These are phyloP conservation scores for Mimosa pudica DNA, from an alignment of 306 rosid genomes.

Conservation along the genomic window DNA sequence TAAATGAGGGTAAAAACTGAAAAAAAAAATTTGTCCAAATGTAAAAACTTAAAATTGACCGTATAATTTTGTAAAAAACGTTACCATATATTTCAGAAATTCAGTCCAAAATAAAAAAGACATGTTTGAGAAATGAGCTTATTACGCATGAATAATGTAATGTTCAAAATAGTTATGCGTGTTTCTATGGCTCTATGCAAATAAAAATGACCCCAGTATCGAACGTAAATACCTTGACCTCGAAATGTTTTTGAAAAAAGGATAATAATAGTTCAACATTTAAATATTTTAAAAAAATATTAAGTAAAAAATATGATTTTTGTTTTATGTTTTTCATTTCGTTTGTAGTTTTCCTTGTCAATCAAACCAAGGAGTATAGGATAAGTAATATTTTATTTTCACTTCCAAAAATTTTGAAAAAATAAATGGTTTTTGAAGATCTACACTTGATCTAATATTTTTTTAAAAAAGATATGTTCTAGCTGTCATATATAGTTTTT, in stretches of 20 bases:
- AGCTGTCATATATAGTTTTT: not conserved
- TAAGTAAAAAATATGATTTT: too few species aligned
- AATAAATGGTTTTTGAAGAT: not conserved
- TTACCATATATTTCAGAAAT: too few species aligned
- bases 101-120: too few species aligned
- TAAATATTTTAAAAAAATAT: too few species aligned
- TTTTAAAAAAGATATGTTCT: not conserved
- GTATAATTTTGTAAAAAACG: not conserved
- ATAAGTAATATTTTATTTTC: not conserved
- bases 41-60: constrained; percentile 10
- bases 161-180: not conserved
- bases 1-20: not conserved
- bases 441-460: not conserved
- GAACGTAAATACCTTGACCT: not conserved
- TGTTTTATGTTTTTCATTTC: too few species aligned
- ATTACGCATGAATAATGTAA: not conserved
- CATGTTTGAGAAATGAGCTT: not conserved
- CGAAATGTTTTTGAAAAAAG: not conserved
- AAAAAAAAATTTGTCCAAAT: not conserved
- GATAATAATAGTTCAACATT: not conserved
- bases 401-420: not conserved
- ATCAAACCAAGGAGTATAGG: not conserved
- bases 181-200: not conserved
- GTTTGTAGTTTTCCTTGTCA: not conserved
- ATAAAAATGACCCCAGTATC: not conserved